A percentile compares a stretch with the other conserved stretches of the same genome.
phyloP scores from a whole-genome alignment of 148 eudicot species.

The Rhododendron mucronatum region DNA sequence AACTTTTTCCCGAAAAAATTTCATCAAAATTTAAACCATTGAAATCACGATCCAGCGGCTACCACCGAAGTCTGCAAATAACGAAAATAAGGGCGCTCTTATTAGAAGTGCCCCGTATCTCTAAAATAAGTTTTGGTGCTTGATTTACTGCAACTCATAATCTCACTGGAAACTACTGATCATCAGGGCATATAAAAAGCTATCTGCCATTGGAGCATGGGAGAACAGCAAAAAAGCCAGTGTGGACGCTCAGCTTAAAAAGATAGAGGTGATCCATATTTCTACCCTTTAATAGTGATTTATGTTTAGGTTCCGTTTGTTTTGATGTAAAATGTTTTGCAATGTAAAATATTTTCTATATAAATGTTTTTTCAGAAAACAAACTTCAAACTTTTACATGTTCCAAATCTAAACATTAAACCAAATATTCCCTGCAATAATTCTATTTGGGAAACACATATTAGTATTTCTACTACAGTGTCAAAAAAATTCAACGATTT shows the following conservation, averaged over 20 bases:
- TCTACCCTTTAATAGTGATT: neutral
- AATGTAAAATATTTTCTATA: too few species aligned
- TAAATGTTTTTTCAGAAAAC: too few species aligned
- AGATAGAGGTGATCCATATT: conserved; percentile 49
- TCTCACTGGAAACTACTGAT: neutral
- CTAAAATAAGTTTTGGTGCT: neutral
- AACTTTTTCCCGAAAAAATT: too few species aligned
- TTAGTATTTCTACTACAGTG: too few species aligned
- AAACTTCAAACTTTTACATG: neutral
- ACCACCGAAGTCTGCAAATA: too few species aligned
- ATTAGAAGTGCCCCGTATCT: too few species aligned
- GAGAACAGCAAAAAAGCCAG: conserved; percentile 57
- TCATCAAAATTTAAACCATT: too few species aligned
- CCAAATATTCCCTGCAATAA: neutral
- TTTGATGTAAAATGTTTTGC: too few species aligned
- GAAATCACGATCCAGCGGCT: too few species aligned
- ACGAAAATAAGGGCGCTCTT: too few species aligned
- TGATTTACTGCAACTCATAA: neutral
- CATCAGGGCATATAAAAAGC: conserved; percentile 67
- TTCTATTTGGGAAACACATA: too few species aligned
- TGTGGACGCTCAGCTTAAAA: conserved; percentile 49
- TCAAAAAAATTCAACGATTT: too few species aligned
- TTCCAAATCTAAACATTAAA: neutral
- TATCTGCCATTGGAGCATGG: conserved; percentile 51
- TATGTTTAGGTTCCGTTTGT: neutral